Conservation (phyloP, 2,329 filamentous ascomycete species). For the Fusarium virguliforme region DNA sequence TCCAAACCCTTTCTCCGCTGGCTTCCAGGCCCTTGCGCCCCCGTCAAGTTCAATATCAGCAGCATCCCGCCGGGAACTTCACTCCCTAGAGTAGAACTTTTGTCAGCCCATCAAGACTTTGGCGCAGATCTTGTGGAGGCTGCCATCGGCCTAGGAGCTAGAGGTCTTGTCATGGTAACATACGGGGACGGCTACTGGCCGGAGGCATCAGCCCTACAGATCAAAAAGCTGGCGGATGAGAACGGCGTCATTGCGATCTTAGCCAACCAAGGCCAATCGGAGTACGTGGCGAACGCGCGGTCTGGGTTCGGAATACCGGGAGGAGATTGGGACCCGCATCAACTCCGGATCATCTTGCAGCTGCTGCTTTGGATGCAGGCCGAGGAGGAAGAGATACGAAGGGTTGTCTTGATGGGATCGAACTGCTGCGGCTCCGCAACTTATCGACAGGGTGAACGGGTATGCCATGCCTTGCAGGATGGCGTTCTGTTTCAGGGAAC, state of each 20-base stretch:
- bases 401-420: too few relatives aligned
- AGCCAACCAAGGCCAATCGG: neutral
- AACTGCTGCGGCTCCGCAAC: too few relatives aligned
- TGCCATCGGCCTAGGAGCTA: neutral
- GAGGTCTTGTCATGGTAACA: neutral
- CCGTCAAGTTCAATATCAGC: neutral
- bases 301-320: neutral
- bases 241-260: neutral
- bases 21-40: neutral
- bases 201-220: neutral
- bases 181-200: neutral
- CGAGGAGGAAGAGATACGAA: too few relatives aligned
- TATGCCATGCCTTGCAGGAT: neutral
- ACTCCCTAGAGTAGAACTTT: neutral
- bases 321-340: neutral
- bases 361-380: too few relatives aligned
- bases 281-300: neutral
- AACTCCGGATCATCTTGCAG: too few relatives aligned
- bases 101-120: neutral
- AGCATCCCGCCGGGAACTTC: neutral
- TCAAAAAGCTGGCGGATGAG: neutral
- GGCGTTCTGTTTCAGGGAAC: neutral
- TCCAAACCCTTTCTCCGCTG: neutral
- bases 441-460: too few relatives aligned
- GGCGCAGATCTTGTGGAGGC: neutral